phyloP scores from a whole-genome alignment of 2,329 filamentous ascomycete genomes.

The Ilyonectria robusta region DNA sequence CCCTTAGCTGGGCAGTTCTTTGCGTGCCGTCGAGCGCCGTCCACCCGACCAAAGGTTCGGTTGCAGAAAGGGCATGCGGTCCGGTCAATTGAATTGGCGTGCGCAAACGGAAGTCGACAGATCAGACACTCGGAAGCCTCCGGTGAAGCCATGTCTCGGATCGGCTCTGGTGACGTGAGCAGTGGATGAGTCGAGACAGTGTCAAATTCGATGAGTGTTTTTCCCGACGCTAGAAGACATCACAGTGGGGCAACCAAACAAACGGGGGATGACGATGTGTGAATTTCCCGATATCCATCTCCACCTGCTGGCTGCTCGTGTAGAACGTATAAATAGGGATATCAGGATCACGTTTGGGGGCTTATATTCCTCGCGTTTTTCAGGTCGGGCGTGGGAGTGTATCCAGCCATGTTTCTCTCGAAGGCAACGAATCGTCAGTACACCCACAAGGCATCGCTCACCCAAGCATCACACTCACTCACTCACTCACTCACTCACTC shows the following conservation, averaged over 20 bases:
- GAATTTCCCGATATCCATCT: conserved; percentile 29
- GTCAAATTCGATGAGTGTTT: not conserved
- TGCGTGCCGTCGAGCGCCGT: conserved; percentile 33
- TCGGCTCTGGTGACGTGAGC: too few species aligned
- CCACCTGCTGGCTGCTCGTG: too few species aligned
- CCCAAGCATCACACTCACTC: too few species aligned
- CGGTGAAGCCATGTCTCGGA: not conserved
- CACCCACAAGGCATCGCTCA: too few species aligned
- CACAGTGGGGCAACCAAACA: not conserved
- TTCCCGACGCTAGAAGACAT: not conserved
- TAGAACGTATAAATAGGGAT: too few species aligned
- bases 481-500: too few species aligned
- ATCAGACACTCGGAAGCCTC: not conserved
- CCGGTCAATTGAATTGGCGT: not conserved
- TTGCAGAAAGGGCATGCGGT: conserved; percentile 32
- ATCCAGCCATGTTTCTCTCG: too few species aligned
- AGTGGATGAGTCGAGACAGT: too few species aligned
- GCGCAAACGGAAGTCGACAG: not conserved
- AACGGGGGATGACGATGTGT: conserved; percentile 22
- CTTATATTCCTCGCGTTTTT: too few species aligned
- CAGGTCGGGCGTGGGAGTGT: too few species aligned
- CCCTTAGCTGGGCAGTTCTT: conserved; percentile 26
- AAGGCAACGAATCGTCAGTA: too few species aligned
- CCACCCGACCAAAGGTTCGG: conserved; percentile 30
- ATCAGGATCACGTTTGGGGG: too few species aligned